Conservation (phyloP, 495 filamentous ascomycete species). For the Cairneyella variabilis region DNA sequence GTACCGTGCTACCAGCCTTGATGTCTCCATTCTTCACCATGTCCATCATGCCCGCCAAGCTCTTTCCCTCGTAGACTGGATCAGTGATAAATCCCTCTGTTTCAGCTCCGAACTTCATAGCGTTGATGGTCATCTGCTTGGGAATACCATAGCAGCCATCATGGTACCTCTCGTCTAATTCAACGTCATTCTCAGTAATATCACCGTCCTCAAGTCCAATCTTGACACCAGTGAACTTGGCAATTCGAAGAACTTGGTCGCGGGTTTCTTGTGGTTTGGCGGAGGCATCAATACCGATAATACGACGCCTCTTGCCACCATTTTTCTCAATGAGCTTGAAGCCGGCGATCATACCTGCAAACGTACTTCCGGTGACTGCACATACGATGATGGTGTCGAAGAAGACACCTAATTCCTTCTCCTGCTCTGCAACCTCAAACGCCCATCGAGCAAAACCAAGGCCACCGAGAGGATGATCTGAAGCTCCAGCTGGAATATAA, state of each 20-base stretch:
- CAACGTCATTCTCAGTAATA: conserved; percentile 51
- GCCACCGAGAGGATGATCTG: conserved; percentile 61
- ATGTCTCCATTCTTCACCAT: conserved; percentile 56
- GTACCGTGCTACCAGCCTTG: conserved; percentile 44
- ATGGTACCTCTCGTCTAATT: conserved; percentile 59
- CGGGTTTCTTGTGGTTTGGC: conserved; percentile 52
- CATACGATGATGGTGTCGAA: conserved; percentile 61
- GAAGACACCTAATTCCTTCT: conserved; percentile 49
- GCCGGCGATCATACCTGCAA: conserved; percentile 61
- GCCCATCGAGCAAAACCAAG: conserved; percentile 63
- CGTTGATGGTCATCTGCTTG: conserved; percentile 52
- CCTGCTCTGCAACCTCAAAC: conserved; percentile 56
- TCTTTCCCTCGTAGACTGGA: conserved; percentile 67
- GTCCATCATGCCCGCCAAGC: conserved; percentile 60
- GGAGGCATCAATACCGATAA: conserved; percentile 61
- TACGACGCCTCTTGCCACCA: conserved; percentile 35
- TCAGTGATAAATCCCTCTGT: conserved; percentile 66
- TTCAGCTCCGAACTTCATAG: conserved; percentile 55
- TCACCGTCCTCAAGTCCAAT: conserved; percentile 52
- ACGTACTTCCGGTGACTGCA: conserved; percentile 58
- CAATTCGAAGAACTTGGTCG: conserved; percentile 57
- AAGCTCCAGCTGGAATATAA: conserved; percentile 62
- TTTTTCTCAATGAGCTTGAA: conserved; percentile 53
- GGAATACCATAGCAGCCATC: conserved; percentile 58
- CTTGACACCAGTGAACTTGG: conserved; percentile 49